Percentiles rank a stretch among this genome's conserved stretches.
Conservation (phyloP, 139 green algal genomes). For the Coelastrella sp. region DNA sequence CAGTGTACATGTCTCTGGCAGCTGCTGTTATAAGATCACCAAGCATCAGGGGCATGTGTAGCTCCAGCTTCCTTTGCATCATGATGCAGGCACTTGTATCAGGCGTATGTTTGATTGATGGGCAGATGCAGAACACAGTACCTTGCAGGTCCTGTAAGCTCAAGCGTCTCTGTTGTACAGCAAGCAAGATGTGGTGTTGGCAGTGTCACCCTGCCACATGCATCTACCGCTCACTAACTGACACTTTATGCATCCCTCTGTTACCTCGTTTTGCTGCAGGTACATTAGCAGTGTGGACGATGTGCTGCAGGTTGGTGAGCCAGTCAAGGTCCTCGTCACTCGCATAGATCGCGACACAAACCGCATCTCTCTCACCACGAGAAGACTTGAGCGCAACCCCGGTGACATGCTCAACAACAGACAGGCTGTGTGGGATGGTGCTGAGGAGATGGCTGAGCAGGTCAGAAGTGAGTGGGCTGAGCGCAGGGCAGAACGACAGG, state of each 20-base stretch:
- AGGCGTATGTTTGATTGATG: too few species aligned
- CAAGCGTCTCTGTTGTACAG: too few species aligned
- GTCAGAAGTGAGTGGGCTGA: neutral
- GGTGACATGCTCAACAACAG: slow-evolving; percentile 13
- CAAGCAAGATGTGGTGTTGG: too few species aligned
- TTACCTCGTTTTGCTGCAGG: neutral
- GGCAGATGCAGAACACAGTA: too few species aligned
- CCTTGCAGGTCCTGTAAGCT: too few species aligned
- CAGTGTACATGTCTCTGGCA: too few species aligned
- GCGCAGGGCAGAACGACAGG: neutral
- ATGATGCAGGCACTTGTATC: too few species aligned
- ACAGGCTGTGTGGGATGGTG: slow-evolving; percentile 4
- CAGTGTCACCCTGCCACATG: neutral
- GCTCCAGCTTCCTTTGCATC: too few species aligned
- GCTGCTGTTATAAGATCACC: too few species aligned
- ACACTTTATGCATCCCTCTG: neutral
- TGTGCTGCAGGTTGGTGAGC: neutral
- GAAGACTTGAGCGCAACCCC: slow-evolving; percentile 7
- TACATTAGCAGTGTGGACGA: neutral
- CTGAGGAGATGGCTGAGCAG: neutral
- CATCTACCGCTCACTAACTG: neutral
- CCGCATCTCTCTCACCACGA: slow-evolving; percentile 20
- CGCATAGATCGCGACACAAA: neutral
- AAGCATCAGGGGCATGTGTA: too few species aligned
- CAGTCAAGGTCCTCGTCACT: neutral